Base-by-base conservation (phyloP, 2,329 filamentous ascomycete genomes). In the Cladosporium sp. region DNA sequence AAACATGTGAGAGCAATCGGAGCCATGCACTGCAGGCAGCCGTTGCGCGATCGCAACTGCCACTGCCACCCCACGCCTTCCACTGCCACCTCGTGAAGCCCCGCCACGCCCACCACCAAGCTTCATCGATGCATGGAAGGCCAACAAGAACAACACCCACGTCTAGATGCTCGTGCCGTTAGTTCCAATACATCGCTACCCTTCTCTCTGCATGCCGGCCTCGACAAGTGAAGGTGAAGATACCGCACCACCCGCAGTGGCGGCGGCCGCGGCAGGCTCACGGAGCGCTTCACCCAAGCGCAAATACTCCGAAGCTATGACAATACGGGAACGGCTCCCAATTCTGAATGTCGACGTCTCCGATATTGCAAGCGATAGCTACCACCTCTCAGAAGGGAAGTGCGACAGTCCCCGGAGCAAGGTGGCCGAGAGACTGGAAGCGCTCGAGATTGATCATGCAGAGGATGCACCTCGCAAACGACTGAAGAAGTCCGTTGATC, bases 341-440 rank as follows among this genome's bases (percentile, higher is more conserved):
- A 15, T 34, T 39, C 36, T 56, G 30, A 39, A 56, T 15, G n/a
- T 56, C 42, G 34, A 49, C 30, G 42, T 56, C n/a, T 15, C 54
- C 22, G 42, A 56, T 17, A n/a, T 28, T 45, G 42, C 34, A 47
- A 56, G 19, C 28, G 54, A 49, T 17, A 20, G 19, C 20, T 37
- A 39, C 20, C 11, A 36, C 43, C 34, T 47, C 42, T 47, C 54
- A 14, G 28, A 36, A 36, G 54, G 39, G 30, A 42, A 34, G 9
- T 59, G 55, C 19, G 61, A 70, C n/a, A 71, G 69, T 60, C 69
- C 69, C 17, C 60, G 67, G 43, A 66, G 63, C 19, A 66, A 64
- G 51, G 66, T 71, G 20, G 69, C 68, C 12, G 65, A 68, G 54
- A 59, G 64, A 37, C 57, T 71, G 8, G 50, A 62, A 30, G 59